Evolutionary conservation across 305 asterid species (phyloP).

Genomic region (Solanum hybrid): DNA sequence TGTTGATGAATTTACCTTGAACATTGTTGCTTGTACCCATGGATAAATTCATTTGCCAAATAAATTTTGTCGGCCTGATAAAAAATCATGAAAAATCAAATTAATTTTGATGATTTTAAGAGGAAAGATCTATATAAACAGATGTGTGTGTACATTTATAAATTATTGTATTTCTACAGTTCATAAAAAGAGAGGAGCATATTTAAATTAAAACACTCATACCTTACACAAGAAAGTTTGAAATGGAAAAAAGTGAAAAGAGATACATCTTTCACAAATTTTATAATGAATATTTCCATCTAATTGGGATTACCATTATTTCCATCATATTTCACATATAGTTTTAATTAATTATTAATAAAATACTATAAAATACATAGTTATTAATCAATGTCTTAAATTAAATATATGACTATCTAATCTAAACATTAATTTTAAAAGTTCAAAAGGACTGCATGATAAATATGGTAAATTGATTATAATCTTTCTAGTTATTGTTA

Average conservation of each 20-base stretch:
- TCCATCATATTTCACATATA: not conserved
- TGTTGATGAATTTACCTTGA: not conserved
- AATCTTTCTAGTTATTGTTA: not conserved
- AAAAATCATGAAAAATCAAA: no score
- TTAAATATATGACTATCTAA: not conserved
- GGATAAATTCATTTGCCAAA: not conserved
- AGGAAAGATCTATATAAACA: no score
- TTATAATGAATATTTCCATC: not conserved
- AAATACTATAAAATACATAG: no score
- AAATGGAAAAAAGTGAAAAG: not conserved
- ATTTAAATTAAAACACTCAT: no score
- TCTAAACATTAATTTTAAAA: no score
- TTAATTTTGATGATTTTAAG: not conserved
- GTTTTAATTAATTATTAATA: no score
- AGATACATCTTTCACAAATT: not conserved
- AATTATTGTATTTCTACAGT: no score
- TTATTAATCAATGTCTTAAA: not conserved
- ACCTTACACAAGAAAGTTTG: no score
- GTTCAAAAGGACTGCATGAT: not conserved
- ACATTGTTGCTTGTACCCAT: not conserved
- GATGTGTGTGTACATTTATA: no score
- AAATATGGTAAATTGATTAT: no score
- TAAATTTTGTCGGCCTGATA: rapidly evolving
- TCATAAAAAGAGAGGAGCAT: no score
- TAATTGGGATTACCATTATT: not conserved